Base-by-base conservation (phyloP, 2,329 filamentous ascomycete species). In the Nannizziopsis arthrosporioides region DNA sequence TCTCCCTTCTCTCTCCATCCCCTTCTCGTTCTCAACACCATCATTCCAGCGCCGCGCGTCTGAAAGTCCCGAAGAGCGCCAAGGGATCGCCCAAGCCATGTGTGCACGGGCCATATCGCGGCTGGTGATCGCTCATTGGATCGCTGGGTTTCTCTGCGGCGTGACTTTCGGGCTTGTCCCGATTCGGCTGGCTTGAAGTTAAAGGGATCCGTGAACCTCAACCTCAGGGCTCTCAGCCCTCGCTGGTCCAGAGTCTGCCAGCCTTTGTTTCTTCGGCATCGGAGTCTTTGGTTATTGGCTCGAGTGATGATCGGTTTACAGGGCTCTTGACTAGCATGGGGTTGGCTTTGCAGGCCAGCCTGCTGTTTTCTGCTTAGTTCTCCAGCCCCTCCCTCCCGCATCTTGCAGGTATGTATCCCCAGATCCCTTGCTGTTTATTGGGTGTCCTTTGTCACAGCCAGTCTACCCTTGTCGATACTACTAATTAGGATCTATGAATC, bases 401-500 rank as follows among this genome's bases (percentile, higher is more conserved):
- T 12, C 4, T 36, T 36, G 12, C 34, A 36, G 34, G 22, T 27
- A 27, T 3, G 22, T 27, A 27, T 27, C 22, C 7, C 22, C 22
- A 7, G 22, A 3, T 46, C 19, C 36, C 12, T 27, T 27, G 31
- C 43, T 32, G 36, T 34, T 31, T 2, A 40, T 17, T 46, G 35
- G 44, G 36, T 19, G 38, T 27, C 39, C 36, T 46, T 46, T 46
- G 44, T 46, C 44, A 34, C 36, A 37, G 35, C 39, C 44, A 46
- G 44, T 46, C 41, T 37, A 46, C 39, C 44, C 44, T 40, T 27
- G 44, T 46, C 44, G 32, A 12, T 46, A 37, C 44, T 40, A 36
- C 43, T 14, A 32, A 31, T 17, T 18, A 32, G 39, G 19, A 36
- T 34, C 35, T 37, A 39, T 14, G 44, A 22, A 34, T 46, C 14